A percentile compares a stretch with the other conserved stretches of the same genome.
These are phyloP conservation scores for Helenozyma rhizophorensis DNA, from an alignment of 805 yeast species.

Conservation along the genomic window DNA sequence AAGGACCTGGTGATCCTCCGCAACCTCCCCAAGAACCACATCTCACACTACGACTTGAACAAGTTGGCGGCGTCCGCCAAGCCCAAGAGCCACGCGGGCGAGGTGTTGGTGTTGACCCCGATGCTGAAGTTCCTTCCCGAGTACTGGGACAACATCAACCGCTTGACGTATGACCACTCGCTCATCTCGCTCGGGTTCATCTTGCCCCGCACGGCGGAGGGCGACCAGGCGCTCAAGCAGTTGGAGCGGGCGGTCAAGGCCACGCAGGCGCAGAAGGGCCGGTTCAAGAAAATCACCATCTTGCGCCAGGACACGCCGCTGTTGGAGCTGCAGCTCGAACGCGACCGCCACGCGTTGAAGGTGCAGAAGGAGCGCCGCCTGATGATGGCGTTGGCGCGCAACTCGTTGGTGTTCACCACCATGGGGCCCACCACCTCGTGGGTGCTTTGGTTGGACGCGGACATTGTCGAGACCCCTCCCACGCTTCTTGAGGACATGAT, in stretches of 20 bases:
- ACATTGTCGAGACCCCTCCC: slow-evolving; percentile 83
- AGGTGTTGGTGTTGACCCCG: slow-evolving; percentile 84
- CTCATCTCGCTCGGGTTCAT: slow-evolving; percentile 88
- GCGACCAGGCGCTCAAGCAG: slow-evolving; percentile 69
- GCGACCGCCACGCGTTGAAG: slow-evolving; percentile 81
- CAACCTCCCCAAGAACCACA: slow-evolving; percentile 66
- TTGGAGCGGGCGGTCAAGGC: slow-evolving; percentile 73
- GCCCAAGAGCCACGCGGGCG: slow-evolving; percentile 73
- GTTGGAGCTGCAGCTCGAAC: slow-evolving; percentile 69
- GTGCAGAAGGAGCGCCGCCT: slow-evolving; percentile 88
- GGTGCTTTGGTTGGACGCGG: slow-evolving; percentile 97
- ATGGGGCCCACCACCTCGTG: slow-evolving; percentile 87
- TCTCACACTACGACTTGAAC: slow-evolving; percentile 82
- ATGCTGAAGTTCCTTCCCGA: slow-evolving; percentile 79
- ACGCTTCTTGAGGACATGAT: slow-evolving; percentile 85
- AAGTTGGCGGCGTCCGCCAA: slow-evolving; percentile 64
- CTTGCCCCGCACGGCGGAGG: slow-evolving; percentile 76
- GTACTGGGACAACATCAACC: slow-evolving; percentile 82
- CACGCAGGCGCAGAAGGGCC: slow-evolving; percentile 58
- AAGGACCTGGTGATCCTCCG: slow-evolving; percentile 54
- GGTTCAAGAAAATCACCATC: slow-evolving; percentile 81
- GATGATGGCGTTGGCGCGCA: slow-evolving; percentile 91
- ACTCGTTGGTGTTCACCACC: slow-evolving; percentile 84
- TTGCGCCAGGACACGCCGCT: slow-evolving; percentile 87
- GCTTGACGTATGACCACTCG: slow-evolving; percentile 76